phyloP scores from a whole-genome alignment of 2,329 filamentous ascomycete genomes.

The Cordyceps cateniannulata region DNA sequence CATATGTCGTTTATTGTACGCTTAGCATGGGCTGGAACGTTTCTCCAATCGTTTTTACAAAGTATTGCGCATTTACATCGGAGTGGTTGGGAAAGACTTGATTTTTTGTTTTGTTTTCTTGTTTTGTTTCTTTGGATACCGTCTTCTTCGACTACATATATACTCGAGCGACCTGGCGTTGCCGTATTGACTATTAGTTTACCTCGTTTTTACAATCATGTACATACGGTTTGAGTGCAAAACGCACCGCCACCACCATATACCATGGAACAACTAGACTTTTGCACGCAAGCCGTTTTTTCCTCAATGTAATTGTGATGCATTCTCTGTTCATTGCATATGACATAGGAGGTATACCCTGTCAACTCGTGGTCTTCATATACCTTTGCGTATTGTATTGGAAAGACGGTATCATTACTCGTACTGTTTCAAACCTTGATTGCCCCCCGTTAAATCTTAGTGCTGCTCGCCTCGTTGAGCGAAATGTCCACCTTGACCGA shows the following conservation, averaged over 20 bases:
- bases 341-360: neutral
- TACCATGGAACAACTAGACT: neutral
- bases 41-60: neutral
- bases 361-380: neutral
- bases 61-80: constrained; percentile 1
- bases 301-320: neutral
- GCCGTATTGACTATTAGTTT: neutral
- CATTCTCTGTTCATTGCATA: neutral
- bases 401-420: neutral
- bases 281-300: neutral
- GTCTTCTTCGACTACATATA: neutral
- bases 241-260: neutral
- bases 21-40: neutral
- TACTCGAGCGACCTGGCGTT: constrained; percentile 2
- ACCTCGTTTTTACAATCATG: neutral
- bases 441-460: neutral
- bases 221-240: neutral
- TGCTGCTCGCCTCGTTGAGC: constrained; percentile 14
- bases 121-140: neutral
- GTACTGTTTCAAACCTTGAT: too few relatives aligned
- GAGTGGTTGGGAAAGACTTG: neutral
- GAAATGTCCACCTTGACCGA: constrained; percentile 13
- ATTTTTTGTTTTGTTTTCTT: neutral
- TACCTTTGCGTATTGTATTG: neutral
- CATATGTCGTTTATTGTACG: neutral